Percentiles rank a stretch among this genome's conserved stretches.
Conservation (phyloP, 495 filamentous ascomycete species). For the Penicillium paradoxum region DNA sequence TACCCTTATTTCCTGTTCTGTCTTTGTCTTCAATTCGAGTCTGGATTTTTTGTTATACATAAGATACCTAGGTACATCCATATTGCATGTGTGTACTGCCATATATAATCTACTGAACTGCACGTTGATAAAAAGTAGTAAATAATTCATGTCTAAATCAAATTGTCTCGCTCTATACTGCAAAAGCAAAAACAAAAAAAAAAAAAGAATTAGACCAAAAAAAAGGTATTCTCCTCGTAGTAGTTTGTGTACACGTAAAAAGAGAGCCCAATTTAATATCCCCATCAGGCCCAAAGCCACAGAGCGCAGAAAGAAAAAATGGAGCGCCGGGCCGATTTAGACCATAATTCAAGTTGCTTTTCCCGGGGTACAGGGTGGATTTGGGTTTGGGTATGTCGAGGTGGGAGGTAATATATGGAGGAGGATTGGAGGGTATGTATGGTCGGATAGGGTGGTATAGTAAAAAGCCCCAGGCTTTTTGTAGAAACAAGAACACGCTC, state of each 20-base stretch:
- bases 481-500: slow-evolving; percentile 20
- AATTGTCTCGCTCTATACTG: slow-evolving; percentile 3
- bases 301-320: slow-evolving; percentile 5
- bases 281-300: neutral
- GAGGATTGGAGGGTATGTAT: neutral
- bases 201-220: slow-evolving; percentile 6
- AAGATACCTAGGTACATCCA: no score
- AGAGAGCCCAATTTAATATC: neutral
- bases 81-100: no score
- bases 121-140: no score
- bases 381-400: neutral
- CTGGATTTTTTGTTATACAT: no score
- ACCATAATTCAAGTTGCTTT: slow-evolving; percentile 8
- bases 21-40: no score
- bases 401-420: neutral
- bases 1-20: no score
- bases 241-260: slow-evolving; percentile 2
- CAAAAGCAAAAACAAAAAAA: neutral
- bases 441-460: neutral
- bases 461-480: slow-evolving; percentile 27
- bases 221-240: neutral
- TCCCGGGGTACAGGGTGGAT: neutral
- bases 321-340: slow-evolving; percentile 6
- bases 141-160: neutral
- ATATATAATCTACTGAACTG: no score